These are phyloP conservation scores for Oryza australiensis DNA, from an alignment of 176 grass and related monocot genomes.

Conservation along the genomic window DNA sequence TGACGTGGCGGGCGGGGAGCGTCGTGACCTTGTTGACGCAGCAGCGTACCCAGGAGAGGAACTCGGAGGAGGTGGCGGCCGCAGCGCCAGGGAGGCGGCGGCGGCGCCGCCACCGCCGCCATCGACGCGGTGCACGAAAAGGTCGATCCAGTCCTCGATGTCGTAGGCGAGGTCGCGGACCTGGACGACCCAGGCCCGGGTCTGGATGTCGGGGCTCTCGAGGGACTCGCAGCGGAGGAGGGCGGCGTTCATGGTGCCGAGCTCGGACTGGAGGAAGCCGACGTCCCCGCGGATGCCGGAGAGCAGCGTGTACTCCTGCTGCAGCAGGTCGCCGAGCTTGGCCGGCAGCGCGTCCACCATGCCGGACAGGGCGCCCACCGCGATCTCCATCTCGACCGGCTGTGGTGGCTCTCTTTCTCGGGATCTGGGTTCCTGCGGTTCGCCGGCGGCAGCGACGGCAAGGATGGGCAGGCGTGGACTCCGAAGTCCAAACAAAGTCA, in stretches of 20 bases:
- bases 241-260: conserved; percentile 31
- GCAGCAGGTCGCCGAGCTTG: conserved; percentile 40
- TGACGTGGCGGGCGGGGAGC: conserved; percentile 30
- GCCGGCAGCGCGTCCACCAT: conserved; percentile 41
- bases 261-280: conserved; percentile 34
- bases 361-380: conserved; percentile 41
- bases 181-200: neutral
- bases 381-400: conserved; percentile 36
- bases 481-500: neutral
- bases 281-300: conserved; percentile 40
- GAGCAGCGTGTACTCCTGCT: conserved; percentile 43
- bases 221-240: conserved; percentile 28
- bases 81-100: neutral
- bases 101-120: no score
- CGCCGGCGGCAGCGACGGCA: neutral
- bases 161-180: conserved; percentile 44
- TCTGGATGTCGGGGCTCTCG: conserved; percentile 32
- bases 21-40: neutral
- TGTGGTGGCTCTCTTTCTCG: neutral
- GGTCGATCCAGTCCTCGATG: conserved; percentile 42
- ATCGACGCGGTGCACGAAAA: conserved; percentile 40
- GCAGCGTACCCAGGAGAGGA: neutral
- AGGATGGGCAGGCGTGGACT: conserved; percentile 37
- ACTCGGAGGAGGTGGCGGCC: neutral
- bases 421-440: conserved; percentile 4